phyloP scores from a whole-genome alignment of 1,284 basidiomycete genomes.

The Pholiota adiposa region DNA sequence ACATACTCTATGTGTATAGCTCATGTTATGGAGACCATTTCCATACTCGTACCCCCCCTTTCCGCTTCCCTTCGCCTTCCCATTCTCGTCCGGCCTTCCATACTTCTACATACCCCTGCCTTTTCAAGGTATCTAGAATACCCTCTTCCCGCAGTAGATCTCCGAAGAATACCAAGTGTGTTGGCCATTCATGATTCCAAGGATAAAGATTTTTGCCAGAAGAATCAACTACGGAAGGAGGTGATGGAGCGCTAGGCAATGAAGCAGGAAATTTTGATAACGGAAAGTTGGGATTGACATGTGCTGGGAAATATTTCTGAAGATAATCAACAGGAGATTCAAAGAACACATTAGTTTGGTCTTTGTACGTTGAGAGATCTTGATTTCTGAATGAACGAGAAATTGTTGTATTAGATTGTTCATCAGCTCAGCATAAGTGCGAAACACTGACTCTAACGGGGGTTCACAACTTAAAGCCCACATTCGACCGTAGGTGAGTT shows the following conservation, averaged over 20 bases:
- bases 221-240: slow-evolving; percentile 8
- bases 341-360: slow-evolving; percentile 89
- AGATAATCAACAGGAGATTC: slow-evolving; percentile 74
- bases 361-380: slow-evolving; percentile 62
- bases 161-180: slow-evolving; percentile 82
- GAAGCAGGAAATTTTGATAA: slow-evolving; percentile 62
- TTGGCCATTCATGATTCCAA: slow-evolving; percentile 81
- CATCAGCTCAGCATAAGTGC: background rate
- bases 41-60: slow-evolving; percentile 81
- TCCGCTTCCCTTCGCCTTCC: slow-evolving; percentile 88
- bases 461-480: slow-evolving; percentile 95
- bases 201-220: slow-evolving; percentile 26
- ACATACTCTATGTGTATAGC: background rate
- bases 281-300: slow-evolving; percentile 70
- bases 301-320: slow-evolving; percentile 60
- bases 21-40: slow-evolving; percentile 35
- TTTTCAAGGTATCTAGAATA: slow-evolving; percentile 53
- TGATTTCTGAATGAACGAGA: slow-evolving; percentile 47
- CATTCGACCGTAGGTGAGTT: slow-evolving; percentile 56
- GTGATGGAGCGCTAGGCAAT: slow-evolving; percentile 25
- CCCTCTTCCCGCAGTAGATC: slow-evolving; percentile 59
- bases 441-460: slow-evolving; percentile 69
- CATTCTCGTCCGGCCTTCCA: slow-evolving; percentile 73
- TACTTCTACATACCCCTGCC: slow-evolving; percentile 69
- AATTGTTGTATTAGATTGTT: background rate